A percentile compares a stretch with the other conserved stretches of the same genome.
These are phyloP conservation scores for Achaetomium macrosporum DNA, from an alignment of 2,329 filamentous ascomycete genomes.

Conservation along the genomic window DNA sequence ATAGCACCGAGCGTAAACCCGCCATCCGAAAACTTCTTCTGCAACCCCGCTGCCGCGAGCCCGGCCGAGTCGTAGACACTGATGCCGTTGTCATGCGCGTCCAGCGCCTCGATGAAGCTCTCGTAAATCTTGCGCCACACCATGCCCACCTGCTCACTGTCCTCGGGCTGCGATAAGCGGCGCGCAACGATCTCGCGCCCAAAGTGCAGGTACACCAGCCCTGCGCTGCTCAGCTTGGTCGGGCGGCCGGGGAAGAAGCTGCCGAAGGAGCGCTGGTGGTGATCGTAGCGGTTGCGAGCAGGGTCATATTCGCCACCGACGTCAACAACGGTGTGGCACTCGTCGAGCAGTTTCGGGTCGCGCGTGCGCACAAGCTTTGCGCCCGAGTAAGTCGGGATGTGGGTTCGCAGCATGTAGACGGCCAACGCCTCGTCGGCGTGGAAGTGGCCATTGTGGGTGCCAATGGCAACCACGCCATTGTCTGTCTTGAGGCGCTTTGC, in stretches of 20 bases:
- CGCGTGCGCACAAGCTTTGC: conserved; percentile 79
- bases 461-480: conserved; percentile 58
- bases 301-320: conserved; percentile 94
- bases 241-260: conserved; percentile 75
- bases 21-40: conserved; percentile 77
- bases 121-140: conserved; percentile 88
- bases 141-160: conserved; percentile 62
- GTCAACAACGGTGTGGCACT: conserved; percentile 93
- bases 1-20: conserved; percentile 80
- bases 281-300: conserved; percentile 74
- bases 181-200: conserved; percentile 75
- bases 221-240: conserved; percentile 91
- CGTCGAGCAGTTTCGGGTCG: conserved; percentile 68
- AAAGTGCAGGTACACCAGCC: conserved; percentile 93
- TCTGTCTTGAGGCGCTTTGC: conserved; percentile 81
- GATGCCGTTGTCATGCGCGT: conserved; percentile 97
- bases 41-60: conserved; percentile 62
- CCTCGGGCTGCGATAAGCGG: conserved; percentile 49
- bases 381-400: conserved; percentile 67
- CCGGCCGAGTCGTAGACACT: conserved; percentile 69
- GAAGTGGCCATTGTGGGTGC: conserved; percentile 97
- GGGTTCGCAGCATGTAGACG: conserved; percentile 87
- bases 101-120: conserved; percentile 90
- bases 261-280: conserved; percentile 89
- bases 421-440: conserved; percentile 97